Evolutionary conservation across 768 basidiomycete genomes (phyloP), one percentile per base, ranked within the genome.

Genomic region (Suillus paluster): DNA sequence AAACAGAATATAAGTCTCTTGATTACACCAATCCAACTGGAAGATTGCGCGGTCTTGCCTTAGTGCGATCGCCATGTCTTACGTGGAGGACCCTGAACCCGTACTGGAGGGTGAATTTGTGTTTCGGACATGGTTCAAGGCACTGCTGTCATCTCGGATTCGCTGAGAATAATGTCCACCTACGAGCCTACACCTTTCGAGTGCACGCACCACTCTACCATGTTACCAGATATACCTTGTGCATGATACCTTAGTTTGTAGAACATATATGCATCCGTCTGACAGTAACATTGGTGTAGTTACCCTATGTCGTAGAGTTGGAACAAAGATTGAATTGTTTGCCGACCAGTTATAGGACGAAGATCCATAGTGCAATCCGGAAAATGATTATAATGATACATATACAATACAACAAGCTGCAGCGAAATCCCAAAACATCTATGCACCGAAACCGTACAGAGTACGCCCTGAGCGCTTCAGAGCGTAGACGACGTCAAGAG

Each of bases 401-500:
- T 15, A 61, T 72, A 72, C 45, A 57, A 62, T 72, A 72, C 70
- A 55, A 55, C 36, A 70, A 11, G 45, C 21, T 10, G 57, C 30
- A 48, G 9, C 25, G 45, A 53, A 64, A 46, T 12, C 10, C 30
- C 10, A 34, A 23, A 39, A 5, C 11, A 56, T 61, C 62, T 63
- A 71, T 63, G 72, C 72, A 59, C 66, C 68, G 45, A 64, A 68
- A 41, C 63, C 59, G n/a, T 64, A 54, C 36, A 97, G 86, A 17
- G 94, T 96, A 67, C 94, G 88, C 25, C 91, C 91, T 54, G 89
- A 91, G 36, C 91, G 87, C 78, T 93, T 92, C 56, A 94, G 84
- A 7, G 92, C 91, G 67, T 93, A 94, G 15, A 93, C 91, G 27
- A 94, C 96, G 73, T 98, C 96, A 67, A 98, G 91, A 1, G 96